phyloP scores from a whole-genome alignment of 139 green algal genomes.

The Picochlorum costavermella region DNA sequence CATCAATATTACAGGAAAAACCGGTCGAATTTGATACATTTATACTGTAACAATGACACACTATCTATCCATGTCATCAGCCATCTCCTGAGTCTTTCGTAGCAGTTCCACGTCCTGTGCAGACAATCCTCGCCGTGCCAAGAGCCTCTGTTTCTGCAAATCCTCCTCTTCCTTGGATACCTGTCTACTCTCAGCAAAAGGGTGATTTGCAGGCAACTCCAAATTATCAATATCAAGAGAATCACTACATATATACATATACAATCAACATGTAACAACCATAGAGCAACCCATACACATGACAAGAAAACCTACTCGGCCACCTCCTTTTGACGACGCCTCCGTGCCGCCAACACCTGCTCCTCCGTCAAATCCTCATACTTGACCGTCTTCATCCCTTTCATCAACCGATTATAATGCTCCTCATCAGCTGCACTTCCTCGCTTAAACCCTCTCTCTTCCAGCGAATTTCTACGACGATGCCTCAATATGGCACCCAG shows the following conservation, averaged over 20 bases:
- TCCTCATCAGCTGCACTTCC: conserved; percentile 4
- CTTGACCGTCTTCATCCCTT: conserved; percentile 52
- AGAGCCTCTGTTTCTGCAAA: conserved; percentile 22
- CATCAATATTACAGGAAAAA: conserved; percentile 2
- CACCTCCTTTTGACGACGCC: conserved; percentile 32
- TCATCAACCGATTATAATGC: conserved; percentile 41
- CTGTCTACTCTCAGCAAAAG: conserved; percentile 59
- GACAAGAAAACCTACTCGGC: not conserved
- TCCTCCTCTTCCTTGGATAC: conserved; percentile 43
- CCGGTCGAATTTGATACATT: too few relatives aligned
- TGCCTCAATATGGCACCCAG: conserved; percentile 2
- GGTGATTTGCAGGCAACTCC: conserved; percentile 74
- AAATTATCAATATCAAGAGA: conserved; percentile 49
- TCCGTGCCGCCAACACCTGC: conserved; percentile 49
- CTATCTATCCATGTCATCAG: conserved; percentile 13
- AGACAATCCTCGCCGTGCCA: conserved; percentile 23
- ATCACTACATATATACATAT: not conserved
- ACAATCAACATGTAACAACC: not conserved
- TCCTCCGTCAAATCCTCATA: conserved; percentile 55
- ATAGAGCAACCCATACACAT: not conserved
- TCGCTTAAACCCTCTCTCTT: conserved; percentile 10
- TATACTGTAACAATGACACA: too few relatives aligned
- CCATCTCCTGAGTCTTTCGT: conserved; percentile 20
- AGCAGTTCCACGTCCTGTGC: conserved; percentile 31
- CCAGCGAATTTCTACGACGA: not conserved